Conservation (phyloP, 306 rosid species). For the Datisca glomerata region DNA sequence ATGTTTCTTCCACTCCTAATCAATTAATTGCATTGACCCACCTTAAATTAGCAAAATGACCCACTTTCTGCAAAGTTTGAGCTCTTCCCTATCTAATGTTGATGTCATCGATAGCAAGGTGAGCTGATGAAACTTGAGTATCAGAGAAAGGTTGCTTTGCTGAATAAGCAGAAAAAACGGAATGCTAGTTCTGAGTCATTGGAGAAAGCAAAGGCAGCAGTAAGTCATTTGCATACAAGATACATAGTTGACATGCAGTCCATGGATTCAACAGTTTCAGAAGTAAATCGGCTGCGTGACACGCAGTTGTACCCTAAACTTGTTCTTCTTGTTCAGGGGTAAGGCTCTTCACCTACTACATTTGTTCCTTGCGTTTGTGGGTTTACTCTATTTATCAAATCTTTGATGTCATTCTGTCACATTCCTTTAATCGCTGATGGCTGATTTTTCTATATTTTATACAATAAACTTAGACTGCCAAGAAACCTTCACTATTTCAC, state of each 20-base stretch:
- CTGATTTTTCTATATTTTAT: no score
- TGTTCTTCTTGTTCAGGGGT: constrained; percentile 56
- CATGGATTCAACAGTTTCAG: constrained; percentile 78
- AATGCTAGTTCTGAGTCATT: constrained; percentile 53
- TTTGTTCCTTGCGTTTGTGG: no score
- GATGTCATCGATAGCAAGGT: constrained; percentile 50
- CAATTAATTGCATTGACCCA: no score
- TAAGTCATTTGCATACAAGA: constrained; percentile 78
- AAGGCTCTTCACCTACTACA: no score
- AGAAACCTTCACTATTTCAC: no score
- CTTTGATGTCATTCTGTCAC: no score
- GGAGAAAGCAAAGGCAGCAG: constrained; percentile 79
- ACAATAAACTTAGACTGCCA: no score
- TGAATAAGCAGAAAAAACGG: constrained; percentile 69
- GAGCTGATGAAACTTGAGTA: constrained; percentile 84
- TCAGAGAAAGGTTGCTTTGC: constrained; percentile 62
- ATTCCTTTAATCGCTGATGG: no score
- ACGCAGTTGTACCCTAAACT: constrained; percentile 71
- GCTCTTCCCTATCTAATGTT: not conserved
- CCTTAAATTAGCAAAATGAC: no score
- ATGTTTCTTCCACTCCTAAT: not conserved
- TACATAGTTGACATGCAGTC: constrained; percentile 92
- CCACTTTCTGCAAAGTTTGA: not conserved
- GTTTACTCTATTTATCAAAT: no score
- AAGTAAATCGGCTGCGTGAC: constrained; percentile 69